Evolutionary conservation across 306 rosid genomes (phyloP).

Genomic region (Trifolium dubium): DNA sequence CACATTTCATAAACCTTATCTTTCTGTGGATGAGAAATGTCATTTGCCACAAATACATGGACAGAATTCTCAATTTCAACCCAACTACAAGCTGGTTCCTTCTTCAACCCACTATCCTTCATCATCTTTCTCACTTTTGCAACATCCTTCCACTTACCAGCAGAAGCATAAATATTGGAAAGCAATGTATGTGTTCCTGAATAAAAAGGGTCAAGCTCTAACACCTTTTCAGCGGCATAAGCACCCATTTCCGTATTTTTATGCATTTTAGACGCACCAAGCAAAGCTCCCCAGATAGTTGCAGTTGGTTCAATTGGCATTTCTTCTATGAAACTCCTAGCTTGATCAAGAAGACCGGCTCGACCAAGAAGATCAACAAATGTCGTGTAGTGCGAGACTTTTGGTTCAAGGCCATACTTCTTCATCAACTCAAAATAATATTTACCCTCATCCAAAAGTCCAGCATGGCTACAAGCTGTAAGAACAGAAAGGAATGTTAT

Average conservation of each 20-base stretch:
- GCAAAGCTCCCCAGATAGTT: slow-evolving; percentile 56
- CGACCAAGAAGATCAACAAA: slow-evolving; percentile 62
- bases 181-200: slow-evolving; percentile 56
- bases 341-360: slow-evolving; percentile 58
- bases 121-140: slow-evolving; percentile 53
- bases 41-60: slow-evolving; percentile 51
- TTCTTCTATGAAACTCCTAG: slow-evolving; percentile 51
- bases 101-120: slow-evolving; percentile 56
- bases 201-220: slow-evolving; percentile 59
- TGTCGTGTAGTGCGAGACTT: slow-evolving; percentile 47
- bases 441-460: slow-evolving; percentile 53
- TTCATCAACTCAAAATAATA: slow-evolving; percentile 53
- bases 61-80: slow-evolving; percentile 57
- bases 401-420: slow-evolving; percentile 48
- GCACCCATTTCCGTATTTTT: slow-evolving; percentile 50
- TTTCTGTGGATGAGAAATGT: slow-evolving; percentile 51
- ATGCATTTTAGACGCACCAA: slow-evolving; percentile 59
- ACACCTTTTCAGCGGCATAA: slow-evolving; percentile 52
- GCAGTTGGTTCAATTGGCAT: slow-evolving; percentile 54
- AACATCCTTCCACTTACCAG: slow-evolving; percentile 55
- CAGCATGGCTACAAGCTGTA: slow-evolving; percentile 61
- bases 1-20: slow-evolving; percentile 49
- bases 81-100: slow-evolving; percentile 66
- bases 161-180: slow-evolving; percentile 56
- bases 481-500: slow-evolving; percentile 53